These are phyloP conservation scores for Ceratobasidium sp. DNA, from an alignment of 1,284 basidiomycete species.

Conservation along the genomic window DNA sequence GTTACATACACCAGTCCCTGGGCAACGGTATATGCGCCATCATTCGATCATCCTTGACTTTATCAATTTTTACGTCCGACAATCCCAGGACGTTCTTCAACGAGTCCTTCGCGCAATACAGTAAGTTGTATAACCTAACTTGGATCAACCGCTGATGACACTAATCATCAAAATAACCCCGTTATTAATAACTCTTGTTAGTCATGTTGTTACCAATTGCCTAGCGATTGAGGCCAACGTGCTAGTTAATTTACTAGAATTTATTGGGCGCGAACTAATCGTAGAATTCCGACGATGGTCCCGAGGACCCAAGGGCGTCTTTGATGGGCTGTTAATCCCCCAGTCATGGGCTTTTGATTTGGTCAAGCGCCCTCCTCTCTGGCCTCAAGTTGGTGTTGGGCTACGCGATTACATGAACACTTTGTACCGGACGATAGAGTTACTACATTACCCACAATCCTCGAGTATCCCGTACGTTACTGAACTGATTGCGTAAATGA, in stretches of 20 bases:
- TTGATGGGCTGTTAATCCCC: too few relatives aligned
- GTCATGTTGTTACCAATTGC: background rate
- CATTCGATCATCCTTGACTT: constrained; percentile 7
- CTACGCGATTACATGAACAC: background rate
- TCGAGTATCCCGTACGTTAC: background rate
- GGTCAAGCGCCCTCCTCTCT: too few relatives aligned
- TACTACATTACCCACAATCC: constrained; percentile 3
- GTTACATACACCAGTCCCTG: background rate
- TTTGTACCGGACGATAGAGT: background rate
- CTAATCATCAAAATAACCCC: too few relatives aligned
- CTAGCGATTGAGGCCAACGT: constrained; percentile 12
- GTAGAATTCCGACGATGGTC: background rate
- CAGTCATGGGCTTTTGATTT: too few relatives aligned
- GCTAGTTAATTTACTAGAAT: constrained; percentile 7
- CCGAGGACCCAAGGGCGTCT: too few relatives aligned
- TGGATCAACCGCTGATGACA: background rate
- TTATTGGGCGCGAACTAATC: constrained; percentile 12
- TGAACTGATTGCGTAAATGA: too few relatives aligned
- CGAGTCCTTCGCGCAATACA: background rate
- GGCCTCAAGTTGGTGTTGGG: background rate
- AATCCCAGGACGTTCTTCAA: background rate
- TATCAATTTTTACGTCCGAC: constrained; percentile 8
- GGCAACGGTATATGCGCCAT: too few relatives aligned
- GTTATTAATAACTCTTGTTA: background rate
- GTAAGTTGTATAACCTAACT: background rate